Evolutionary conservation across 1,284 basidiomycete genomes (phyloP), one percentile per base, ranked within the genome.

Genomic region (Somion occarium): DNA sequence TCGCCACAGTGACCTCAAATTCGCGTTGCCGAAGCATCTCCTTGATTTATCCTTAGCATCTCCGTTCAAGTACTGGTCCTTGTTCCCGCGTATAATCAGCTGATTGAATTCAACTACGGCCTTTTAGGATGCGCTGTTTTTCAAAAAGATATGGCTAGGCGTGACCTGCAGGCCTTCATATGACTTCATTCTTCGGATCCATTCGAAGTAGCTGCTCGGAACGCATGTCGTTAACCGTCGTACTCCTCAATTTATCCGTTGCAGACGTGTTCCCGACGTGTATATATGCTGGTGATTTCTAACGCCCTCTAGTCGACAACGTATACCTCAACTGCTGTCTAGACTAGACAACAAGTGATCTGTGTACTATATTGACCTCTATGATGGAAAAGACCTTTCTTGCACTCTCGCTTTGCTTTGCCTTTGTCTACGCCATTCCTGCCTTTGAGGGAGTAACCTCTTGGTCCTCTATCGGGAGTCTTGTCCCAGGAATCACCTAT

Each of bases 401-500:
- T 13, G 42, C 22, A 5, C 11, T 43, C 5, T 43, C 42, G 24
- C 56, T 63, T 51, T 57, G 51, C 45, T 37, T 62, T 12, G 45
- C 61, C 24, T 44, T 59, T 39, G 68, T 69, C 23, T 44, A 59
- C 15, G 70, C 69, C 5, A 61, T 80, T 34, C 78, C 80, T 5
- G 70, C 73, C 19, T 81, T 75, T 69, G 73, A 79, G 38, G 69
- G 68, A 24, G 60, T 73, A 48, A 65, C 67, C 22, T 64, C 70
- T 34, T 69, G 72, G 54, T 61, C 62, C 18, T 61, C 65, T 5
- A 74, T 80, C 23, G 71, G 73, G n/a, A 72, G 69, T 39, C 66
- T 82, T 18, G 75, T 81, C 15, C 73, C 78, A 19, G 75, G 75
- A 5, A 67, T 77, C 45, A 68, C 73, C 2, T 63, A 65, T 46